These are phyloP conservation scores for Auricularia heimuer DNA, from an alignment of 768 basidiomycete species.

Conservation along the genomic window DNA sequence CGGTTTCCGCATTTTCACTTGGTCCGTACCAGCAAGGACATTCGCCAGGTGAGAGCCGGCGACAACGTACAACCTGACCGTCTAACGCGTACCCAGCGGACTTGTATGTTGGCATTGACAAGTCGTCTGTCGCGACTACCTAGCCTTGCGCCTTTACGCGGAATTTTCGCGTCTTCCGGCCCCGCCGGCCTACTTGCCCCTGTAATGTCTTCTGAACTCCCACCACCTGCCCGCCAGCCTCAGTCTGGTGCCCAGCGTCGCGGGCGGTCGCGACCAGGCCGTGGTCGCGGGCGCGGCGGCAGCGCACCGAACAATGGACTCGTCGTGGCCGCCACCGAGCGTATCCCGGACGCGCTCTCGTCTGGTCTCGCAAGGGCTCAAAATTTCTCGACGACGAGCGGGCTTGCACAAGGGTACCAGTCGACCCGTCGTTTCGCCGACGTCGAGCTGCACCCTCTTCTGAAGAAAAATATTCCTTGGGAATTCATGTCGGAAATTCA, in stretches of 20 bases:
- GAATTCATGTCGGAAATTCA: constrained; percentile 1
- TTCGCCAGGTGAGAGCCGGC: too few relatives aligned
- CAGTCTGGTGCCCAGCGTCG: background rate
- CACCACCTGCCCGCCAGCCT: background rate
- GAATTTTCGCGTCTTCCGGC: background rate
- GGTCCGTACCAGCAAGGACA: too few relatives aligned
- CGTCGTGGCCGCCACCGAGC: background rate
- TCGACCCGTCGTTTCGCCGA: background rate
- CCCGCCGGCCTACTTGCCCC: background rate
- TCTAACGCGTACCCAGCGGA: too few relatives aligned
- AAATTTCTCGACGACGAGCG: background rate
- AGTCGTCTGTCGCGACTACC: too few relatives aligned
- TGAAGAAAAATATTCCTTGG: background rate
- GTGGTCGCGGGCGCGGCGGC: background rate
- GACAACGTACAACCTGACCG: too few relatives aligned
- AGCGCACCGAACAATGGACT: background rate
- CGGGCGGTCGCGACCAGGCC: background rate
- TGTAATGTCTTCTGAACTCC: background rate
- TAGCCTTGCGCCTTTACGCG: background rate
- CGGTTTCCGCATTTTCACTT: too few relatives aligned
- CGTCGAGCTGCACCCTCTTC: background rate
- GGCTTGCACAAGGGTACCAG: background rate
- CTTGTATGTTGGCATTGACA: too few relatives aligned
- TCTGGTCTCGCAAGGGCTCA: background rate
- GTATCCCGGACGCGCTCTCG: background rate